Evolutionary conservation across 78 protist species (phyloP), one percentile per base, ranked within the genome.

Genomic region (Parvularia atlantis): DNA sequence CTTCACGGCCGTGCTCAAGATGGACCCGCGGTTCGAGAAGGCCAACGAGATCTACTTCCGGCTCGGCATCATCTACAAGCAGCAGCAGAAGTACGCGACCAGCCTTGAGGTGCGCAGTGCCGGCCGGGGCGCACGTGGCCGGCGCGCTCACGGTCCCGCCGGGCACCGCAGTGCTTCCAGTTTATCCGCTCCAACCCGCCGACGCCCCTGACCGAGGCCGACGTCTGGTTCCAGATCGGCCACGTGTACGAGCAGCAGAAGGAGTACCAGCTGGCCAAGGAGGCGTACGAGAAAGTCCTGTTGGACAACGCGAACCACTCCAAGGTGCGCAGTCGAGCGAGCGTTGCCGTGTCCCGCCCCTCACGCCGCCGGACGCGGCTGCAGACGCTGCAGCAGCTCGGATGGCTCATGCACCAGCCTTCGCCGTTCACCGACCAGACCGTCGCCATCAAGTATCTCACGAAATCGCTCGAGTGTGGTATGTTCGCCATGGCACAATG

Each of bases 221-320:
- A 88, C 36, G 69, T 88, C 31, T 84, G 87, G 90, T 83, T 85
- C 62, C 93, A 88, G 46, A 81, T 84, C 50, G 93, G 93, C 19
- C 90, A 89, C 62, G 72, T 85, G 19, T 80, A 86, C 71, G 90
- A 89, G 70, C 80, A 85, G 57, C 84, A 78, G 53, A 84, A 80
- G 54, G 89, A 85, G 70, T 84, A 68, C 61, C 57, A 28, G 37
- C 31, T 26, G 41, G 88, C 93, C 26, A 77, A 41, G n/a, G 83
- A 86, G 0, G 73, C 93, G 33, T 89, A 85, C 62, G 90, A 88
- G 61, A 60, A 69, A 30, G 90, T 77, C n/a, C 54, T 85, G 41
- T 65, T 85, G n/a, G 77, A 75, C n/a, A 67, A 71, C 17, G 75
- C 88, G 22, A 66, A 62, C 28, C 86, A 84, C 37, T 76, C 88